phyloP scores from a whole-genome alignment of 192 early-diverging fungal species.

The Linnemannia schmuckeri region DNA sequence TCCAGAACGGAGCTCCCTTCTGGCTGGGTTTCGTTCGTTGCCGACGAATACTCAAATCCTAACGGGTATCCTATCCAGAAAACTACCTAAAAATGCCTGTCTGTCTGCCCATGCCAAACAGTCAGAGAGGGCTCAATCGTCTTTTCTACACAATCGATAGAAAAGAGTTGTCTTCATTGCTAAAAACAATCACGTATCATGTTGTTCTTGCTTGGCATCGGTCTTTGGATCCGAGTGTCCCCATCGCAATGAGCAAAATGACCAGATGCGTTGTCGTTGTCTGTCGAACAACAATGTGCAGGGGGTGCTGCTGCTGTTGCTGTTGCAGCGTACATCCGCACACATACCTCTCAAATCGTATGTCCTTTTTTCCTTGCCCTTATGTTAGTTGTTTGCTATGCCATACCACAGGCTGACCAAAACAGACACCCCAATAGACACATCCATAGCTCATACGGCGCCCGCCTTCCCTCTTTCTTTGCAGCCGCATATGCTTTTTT shows the following conservation, averaged over 20 bases:
- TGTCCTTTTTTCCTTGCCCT: background rate
- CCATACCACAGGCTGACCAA: background rate
- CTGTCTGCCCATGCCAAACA: too few species aligned
- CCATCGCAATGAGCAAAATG: too few species aligned
- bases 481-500: background rate
- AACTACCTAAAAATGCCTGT: background rate
- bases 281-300: background rate
- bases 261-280: background rate
- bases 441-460: background rate
- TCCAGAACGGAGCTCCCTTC: background rate
- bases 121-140: too few species aligned
- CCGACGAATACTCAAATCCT: too few species aligned
- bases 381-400: background rate
- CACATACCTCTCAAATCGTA: background rate
- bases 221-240: background rate
- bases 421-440: background rate
- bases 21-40: background rate
- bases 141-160: too few species aligned
- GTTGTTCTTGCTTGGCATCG: background rate
- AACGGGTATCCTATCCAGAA: background rate
- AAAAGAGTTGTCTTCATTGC: too few species aligned
- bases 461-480: background rate
- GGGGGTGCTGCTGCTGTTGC: background rate
- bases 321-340: background rate
- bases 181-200: background rate